Evolutionary conservation across 805 yeast species (phyloP).

Genomic region (Cyberlindnera saturnus): DNA sequence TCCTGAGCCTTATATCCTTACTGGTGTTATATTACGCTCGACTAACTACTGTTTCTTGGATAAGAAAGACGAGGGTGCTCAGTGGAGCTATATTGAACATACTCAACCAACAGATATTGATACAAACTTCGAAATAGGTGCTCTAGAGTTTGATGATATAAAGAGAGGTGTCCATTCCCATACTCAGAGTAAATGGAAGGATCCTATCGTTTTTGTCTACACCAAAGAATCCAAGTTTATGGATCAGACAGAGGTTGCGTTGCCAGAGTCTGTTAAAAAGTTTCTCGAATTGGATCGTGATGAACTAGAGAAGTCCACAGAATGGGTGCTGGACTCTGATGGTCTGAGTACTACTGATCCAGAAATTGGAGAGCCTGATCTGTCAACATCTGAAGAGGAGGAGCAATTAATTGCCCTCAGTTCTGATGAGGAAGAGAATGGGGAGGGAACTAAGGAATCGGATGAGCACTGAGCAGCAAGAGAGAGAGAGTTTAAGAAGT

Average conservation of each 20-base stretch:
- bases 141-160: constrained; percentile 22
- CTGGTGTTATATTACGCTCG: constrained; percentile 31
- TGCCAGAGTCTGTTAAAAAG: constrained; percentile 22
- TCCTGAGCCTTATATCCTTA: constrained; percentile 33
- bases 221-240: constrained; percentile 25
- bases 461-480: background rate
- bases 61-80: constrained; percentile 8
- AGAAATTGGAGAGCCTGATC: constrained; percentile 1
- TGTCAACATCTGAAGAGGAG: background rate
- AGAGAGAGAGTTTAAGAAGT: background rate
- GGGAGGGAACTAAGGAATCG: background rate
- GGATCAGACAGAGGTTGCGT: constrained; percentile 2
- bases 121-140: constrained; percentile 12
- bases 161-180: constrained; percentile 13
- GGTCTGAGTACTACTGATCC: background rate
- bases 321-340: constrained; percentile 13
- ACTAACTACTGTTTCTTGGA: constrained; percentile 27
- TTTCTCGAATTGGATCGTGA: constrained; percentile 27
- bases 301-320: constrained; percentile 17
- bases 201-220: constrained; percentile 29
- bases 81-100: constrained; percentile 29
- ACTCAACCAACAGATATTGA: constrained; percentile 23
- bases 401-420: background rate
- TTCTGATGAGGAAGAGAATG: background rate
- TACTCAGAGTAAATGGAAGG: constrained; percentile 22